Percentiles rank a stretch among this genome's conserved stretches.
phyloP scores from a whole-genome alignment of 2,329 filamentous ascomycete species.

The Trichoderma sp. region DNA sequence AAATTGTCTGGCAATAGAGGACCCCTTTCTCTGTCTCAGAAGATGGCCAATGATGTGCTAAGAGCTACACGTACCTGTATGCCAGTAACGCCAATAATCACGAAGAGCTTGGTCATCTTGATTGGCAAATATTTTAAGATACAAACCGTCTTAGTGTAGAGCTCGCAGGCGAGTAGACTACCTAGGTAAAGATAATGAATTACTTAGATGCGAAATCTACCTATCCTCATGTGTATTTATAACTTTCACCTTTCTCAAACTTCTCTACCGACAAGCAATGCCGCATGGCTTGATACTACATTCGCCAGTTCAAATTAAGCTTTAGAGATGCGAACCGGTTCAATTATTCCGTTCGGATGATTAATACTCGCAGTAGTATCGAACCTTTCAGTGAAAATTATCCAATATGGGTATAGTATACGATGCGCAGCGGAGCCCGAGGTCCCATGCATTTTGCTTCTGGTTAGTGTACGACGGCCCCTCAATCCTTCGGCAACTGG shows the following conservation, averaged over 20 bases:
- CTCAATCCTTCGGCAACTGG: background rate
- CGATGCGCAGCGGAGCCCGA: background rate
- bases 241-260: background rate
- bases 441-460: background rate
- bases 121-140: background rate
- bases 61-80: background rate
- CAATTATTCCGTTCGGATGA: background rate
- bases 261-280: background rate
- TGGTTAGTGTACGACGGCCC: background rate
- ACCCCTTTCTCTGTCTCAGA: background rate
- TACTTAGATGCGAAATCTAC: background rate
- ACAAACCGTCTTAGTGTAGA: background rate
- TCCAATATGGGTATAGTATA: background rate
- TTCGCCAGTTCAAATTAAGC: background rate
- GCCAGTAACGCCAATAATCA: background rate
- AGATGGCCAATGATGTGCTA: background rate
- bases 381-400: background rate
- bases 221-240: background rate
- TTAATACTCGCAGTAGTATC: background rate
- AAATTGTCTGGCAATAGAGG: background rate
- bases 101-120: background rate
- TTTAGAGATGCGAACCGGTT: background rate
- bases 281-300: background rate
- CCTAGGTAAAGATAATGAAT: background rate
- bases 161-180: background rate